A percentile compares a stretch with the other conserved stretches of the same genome.
phyloP scores from a whole-genome alignment of 345 rosid species.

The Brassica rapa region DNA sequence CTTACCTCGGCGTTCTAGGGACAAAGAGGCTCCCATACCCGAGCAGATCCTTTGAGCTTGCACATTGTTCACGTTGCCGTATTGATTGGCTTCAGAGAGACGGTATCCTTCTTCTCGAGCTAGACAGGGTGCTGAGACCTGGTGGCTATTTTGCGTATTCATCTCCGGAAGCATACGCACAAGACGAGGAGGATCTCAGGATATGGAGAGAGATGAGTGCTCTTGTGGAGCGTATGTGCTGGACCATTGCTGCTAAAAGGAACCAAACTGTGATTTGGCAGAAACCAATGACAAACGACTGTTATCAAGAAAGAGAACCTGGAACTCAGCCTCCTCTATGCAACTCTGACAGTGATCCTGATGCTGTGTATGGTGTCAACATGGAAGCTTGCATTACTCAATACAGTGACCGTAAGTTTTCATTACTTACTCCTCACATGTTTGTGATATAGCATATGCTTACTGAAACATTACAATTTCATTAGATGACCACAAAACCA shows the following conservation, averaged over 20 bases:
- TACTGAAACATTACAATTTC: constrained; percentile 21
- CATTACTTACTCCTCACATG: neutral
- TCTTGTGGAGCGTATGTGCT: constrained; percentile 92
- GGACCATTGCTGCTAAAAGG: constrained; percentile 87
- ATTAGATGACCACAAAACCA: constrained; percentile 69
- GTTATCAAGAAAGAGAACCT: constrained; percentile 77
- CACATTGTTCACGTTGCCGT: constrained; percentile 97
- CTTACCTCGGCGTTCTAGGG: constrained; percentile 92
- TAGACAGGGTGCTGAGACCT: constrained; percentile 91
- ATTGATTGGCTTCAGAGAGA: constrained; percentile 99
- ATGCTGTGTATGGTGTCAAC: constrained; percentile 77
- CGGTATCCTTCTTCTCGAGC: constrained; percentile 96
- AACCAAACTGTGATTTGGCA: constrained; percentile 98
- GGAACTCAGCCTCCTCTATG: constrained; percentile 93
- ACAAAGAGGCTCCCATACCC: constrained; percentile 99
- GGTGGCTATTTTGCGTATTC: constrained; percentile 99
- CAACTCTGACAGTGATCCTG: constrained; percentile 81
- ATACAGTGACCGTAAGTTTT: constrained; percentile 78
- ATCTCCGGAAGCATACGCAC: constrained; percentile 99
- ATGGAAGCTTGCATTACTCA: constrained; percentile 96
- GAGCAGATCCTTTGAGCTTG: constrained; percentile 96
- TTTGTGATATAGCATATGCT: constrained; percentile 1
- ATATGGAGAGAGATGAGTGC: constrained; percentile 97
- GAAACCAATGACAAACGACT: constrained; percentile 89
- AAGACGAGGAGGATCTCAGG: constrained; percentile 94